phyloP scores from a whole-genome alignment of 768 basidiomycete species.

The Daedaleopsis sinensis region DNA sequence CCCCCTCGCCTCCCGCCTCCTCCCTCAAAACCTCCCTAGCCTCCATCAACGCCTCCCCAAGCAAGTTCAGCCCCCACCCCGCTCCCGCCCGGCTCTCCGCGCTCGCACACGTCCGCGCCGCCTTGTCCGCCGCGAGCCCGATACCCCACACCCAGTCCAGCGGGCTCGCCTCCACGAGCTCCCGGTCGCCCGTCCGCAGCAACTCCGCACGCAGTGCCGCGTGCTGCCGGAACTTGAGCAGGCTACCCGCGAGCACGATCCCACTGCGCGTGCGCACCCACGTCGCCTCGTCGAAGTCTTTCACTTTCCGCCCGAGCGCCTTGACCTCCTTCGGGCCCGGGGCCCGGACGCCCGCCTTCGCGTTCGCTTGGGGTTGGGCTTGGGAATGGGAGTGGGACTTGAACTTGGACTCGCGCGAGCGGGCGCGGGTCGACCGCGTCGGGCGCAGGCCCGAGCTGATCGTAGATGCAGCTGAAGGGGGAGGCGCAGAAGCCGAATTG shows the following conservation, averaged over 20 bases:
- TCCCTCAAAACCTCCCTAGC: conserved; percentile 40
- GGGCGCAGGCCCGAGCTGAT: conserved; percentile 33
- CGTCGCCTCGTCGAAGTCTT: conserved; percentile 47
- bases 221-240: conserved; percentile 59
- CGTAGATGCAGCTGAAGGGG: background rate
- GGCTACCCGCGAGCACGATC: conserved; percentile 56
- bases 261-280: conserved; percentile 50
- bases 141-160: conserved; percentile 67
- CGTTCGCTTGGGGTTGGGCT: background rate
- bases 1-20: conserved; percentile 25
- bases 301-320: conserved; percentile 53
- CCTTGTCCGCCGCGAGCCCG: conserved; percentile 54
- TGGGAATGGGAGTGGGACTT: too few relatives aligned
- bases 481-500: too few relatives aligned
- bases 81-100: conserved; percentile 17
- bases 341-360: background rate
- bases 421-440: background rate
- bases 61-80: conserved; percentile 62
- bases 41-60: conserved; percentile 51
- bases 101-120: conserved; percentile 32
- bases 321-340: conserved; percentile 49
- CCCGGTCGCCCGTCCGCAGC: conserved; percentile 49
- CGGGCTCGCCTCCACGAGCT: conserved; percentile 61
- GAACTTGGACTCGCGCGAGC: background rate
- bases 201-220: conserved; percentile 42